Conservation (phyloP, 2,329 filamentous ascomycete species). For the Fusarium graminum region DNA sequence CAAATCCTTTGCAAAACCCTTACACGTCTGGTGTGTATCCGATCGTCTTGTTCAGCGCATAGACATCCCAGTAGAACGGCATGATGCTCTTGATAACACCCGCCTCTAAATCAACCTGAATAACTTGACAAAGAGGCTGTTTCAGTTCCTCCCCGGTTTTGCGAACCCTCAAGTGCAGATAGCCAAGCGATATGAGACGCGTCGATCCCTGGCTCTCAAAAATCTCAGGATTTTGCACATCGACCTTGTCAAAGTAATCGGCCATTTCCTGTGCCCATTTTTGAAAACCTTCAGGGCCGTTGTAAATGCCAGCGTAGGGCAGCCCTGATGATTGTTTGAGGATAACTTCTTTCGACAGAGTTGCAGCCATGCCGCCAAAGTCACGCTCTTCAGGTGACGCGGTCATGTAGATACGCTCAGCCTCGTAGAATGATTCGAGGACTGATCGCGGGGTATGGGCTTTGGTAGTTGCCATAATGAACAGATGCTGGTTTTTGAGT, state of each 20-base stretch:
- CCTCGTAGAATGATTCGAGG: slow-evolving; percentile 53
- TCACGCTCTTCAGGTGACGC: slow-evolving; percentile 48
- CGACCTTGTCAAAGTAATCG: slow-evolving; percentile 46
- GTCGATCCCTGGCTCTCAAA: slow-evolving; percentile 50
- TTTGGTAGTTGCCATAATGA: slow-evolving; percentile 12
- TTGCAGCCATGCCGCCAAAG: slow-evolving; percentile 50
- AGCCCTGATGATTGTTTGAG: slow-evolving; percentile 53
- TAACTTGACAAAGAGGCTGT: slow-evolving; percentile 50
- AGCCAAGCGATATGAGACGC: slow-evolving; percentile 48
- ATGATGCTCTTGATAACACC: slow-evolving; percentile 50
- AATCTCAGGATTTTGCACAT: slow-evolving; percentile 51
- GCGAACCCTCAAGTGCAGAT: slow-evolving; percentile 48
- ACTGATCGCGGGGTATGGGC: slow-evolving; percentile 47
- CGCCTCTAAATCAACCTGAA: slow-evolving; percentile 52
- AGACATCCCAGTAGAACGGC: slow-evolving; percentile 56
- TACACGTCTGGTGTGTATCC: slow-evolving; percentile 26
- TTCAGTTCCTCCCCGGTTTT: slow-evolving; percentile 50
- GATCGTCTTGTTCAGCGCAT: slow-evolving; percentile 42
- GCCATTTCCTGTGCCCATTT: slow-evolving; percentile 52
- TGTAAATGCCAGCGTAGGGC: slow-evolving; percentile 52
- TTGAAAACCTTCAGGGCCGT: slow-evolving; percentile 50
- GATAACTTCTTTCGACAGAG: slow-evolving; percentile 45
- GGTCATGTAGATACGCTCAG: slow-evolving; percentile 53
- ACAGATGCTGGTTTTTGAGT: neutral
- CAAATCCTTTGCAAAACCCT: neutral